Evolutionary conservation across 2,329 filamentous ascomycete genomes (phyloP).

Genomic region (Ophiocordyceps sinensis): DNA sequence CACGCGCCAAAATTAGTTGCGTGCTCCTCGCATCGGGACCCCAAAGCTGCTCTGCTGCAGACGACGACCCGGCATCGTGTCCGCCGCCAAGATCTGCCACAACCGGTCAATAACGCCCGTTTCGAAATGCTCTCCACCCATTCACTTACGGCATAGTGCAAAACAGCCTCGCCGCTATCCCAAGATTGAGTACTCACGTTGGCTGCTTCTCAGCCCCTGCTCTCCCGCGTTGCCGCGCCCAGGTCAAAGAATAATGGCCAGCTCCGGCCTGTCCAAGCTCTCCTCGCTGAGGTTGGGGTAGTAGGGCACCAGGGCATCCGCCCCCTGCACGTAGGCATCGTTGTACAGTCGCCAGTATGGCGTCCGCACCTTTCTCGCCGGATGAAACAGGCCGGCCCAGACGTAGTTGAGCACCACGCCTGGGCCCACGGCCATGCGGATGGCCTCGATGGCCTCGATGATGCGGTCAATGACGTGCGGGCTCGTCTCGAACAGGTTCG

Average conservation of each 20-base stretch:
- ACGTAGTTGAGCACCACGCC: conserved; percentile 95
- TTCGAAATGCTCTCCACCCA: too few species aligned
- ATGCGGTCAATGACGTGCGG: conserved; percentile 98
- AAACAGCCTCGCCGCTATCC: too few species aligned
- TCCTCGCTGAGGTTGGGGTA: conserved; percentile 81
- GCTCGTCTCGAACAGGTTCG: conserved; percentile 94
- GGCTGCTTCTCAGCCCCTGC: not conserved
- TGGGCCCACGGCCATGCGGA: conserved; percentile 83
- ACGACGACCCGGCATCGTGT: too few species aligned
- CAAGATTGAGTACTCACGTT: not conserved
- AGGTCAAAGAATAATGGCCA: conserved; percentile 64
- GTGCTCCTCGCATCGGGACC: too few species aligned
- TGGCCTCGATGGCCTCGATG: conserved; percentile 91
- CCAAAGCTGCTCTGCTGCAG: too few species aligned
- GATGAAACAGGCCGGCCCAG: conserved; percentile 95
- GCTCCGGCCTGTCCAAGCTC: conserved; percentile 60
- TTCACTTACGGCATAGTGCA: too few species aligned
- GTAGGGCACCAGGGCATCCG: conserved; percentile 92
- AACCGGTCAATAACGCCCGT: too few species aligned
- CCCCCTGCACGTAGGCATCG: conserved; percentile 85
- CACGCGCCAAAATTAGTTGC: too few species aligned
- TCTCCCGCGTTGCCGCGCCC: not conserved
- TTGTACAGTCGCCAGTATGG: conserved; percentile 98
- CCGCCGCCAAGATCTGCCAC: too few species aligned
- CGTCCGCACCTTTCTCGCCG: conserved; percentile 80